phyloP scores from a whole-genome alignment of 371 early-diverging fungal species.

The Apophysomyces variabilis region DNA sequence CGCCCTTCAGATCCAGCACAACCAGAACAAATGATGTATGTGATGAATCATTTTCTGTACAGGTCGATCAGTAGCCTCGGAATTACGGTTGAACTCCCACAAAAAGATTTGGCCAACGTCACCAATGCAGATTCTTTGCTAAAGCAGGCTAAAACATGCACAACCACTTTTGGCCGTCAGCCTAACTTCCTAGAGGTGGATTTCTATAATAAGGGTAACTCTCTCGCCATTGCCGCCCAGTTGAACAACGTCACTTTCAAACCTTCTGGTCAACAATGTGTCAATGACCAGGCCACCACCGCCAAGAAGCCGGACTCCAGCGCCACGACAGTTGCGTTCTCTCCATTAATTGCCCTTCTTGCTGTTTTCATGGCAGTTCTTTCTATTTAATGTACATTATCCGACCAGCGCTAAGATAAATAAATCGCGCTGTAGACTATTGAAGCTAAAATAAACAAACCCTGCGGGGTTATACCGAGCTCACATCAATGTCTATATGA shows the following conservation, averaged over 20 bases:
- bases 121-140: slow-evolving; percentile 55
- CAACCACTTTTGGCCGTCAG: slow-evolving; percentile 49
- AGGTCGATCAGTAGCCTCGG: slow-evolving; percentile 37
- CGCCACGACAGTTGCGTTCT: background rate
- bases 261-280: background rate
- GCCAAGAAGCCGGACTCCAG: background rate
- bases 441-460: too few species aligned
- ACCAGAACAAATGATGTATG: slow-evolving; percentile 53
- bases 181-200: slow-evolving; percentile 80
- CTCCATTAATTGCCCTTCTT: background rate
- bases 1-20: slow-evolving; percentile 50
- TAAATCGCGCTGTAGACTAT: background rate
- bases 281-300: background rate
- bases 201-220: slow-evolving; percentile 70
- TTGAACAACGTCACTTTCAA: slow-evolving; percentile 68
- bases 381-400: slow-evolving; percentile 1
- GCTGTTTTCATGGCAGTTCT: background rate
- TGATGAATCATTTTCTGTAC: slow-evolving; percentile 66
- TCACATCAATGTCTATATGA: too few species aligned
- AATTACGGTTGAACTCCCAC: slow-evolving; percentile 50
- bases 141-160: slow-evolving; percentile 50
- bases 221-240: slow-evolving; percentile 58
- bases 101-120: slow-evolving; percentile 48
- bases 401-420: background rate
- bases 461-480: too few species aligned